Conservation (phyloP, 805 yeast species). For the Ogataea angusta region DNA sequence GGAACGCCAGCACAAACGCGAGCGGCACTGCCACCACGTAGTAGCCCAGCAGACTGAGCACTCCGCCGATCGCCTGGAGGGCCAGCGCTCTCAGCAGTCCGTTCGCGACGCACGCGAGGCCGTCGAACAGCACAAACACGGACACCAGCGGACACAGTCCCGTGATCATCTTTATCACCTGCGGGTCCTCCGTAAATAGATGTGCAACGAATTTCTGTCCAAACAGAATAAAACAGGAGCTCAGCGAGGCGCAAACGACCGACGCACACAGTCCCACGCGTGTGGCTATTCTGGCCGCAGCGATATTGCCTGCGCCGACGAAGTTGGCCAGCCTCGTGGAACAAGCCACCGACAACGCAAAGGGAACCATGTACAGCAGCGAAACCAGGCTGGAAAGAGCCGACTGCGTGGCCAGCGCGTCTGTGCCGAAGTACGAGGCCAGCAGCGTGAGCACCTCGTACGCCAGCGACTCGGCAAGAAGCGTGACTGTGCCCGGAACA, state of each 20-base stretch:
- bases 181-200: constrained; percentile 60
- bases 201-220: constrained; percentile 49
- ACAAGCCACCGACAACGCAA: constrained; percentile 53
- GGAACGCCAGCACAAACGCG: constrained; percentile 56
- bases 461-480: constrained; percentile 55
- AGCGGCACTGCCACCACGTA: constrained; percentile 69
- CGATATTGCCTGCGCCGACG: constrained; percentile 42
- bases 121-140: constrained; percentile 64
- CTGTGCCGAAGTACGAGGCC: constrained; percentile 51
- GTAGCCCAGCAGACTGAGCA: constrained; percentile 65
- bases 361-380: constrained; percentile 52
- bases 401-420: constrained; percentile 54
- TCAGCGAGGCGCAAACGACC: constrained; percentile 33
- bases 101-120: constrained; percentile 66
- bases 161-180: constrained; percentile 51
- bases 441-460: constrained; percentile 54
- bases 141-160: constrained; percentile 62
- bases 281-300: constrained; percentile 37
- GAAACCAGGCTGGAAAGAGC: constrained; percentile 52
- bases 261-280: constrained; percentile 39
- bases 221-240: constrained; percentile 44
- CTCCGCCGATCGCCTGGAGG: constrained; percentile 68
- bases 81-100: constrained; percentile 79
- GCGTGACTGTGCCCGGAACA: constrained; percentile 51
- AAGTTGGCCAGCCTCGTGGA: constrained; percentile 55